A percentile compares a stretch with the other conserved stretches of the same genome.
These are phyloP conservation scores for Mrakia frigida DNA, from an alignment of 768 basidiomycete species.

Conservation along the genomic window DNA sequence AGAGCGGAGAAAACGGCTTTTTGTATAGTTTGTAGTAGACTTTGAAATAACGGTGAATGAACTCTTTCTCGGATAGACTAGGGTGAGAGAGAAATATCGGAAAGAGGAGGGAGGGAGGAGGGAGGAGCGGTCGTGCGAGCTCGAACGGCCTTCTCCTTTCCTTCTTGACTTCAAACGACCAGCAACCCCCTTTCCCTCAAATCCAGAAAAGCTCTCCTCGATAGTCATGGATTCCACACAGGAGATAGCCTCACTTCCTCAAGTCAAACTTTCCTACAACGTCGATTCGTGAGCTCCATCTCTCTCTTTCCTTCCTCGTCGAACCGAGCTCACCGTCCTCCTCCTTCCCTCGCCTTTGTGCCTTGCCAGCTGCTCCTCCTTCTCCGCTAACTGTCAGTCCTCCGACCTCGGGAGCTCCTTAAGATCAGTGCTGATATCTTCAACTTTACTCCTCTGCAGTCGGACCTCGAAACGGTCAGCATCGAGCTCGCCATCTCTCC, in stretches of 20 bases:
- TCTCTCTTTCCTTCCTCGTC: no score
- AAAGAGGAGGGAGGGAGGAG: not conserved
- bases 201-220: not conserved
- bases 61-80: not conserved
- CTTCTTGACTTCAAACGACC: not conserved
- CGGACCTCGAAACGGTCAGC: not conserved
- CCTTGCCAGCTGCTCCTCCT: conserved; percentile 6
- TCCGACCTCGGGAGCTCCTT: not conserved
- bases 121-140: not conserved
- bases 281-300: conserved; percentile 9
- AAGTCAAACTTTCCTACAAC: not conserved
- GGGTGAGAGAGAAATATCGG: no score
- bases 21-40: not conserved
- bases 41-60: not conserved
- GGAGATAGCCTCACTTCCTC: not conserved
- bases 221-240: not conserved
- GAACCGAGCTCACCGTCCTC: not conserved
- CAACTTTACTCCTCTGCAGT: not conserved
- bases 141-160: not conserved
- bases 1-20: not conserved
- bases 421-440: not conserved
- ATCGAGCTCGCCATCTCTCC: not conserved
- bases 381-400: conserved; percentile 4
- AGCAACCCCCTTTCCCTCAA: not conserved
- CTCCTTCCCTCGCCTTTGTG: not conserved